Conservation (phyloP, 2,329 filamentous ascomycete genomes). For the Xylaria polymorpha region DNA sequence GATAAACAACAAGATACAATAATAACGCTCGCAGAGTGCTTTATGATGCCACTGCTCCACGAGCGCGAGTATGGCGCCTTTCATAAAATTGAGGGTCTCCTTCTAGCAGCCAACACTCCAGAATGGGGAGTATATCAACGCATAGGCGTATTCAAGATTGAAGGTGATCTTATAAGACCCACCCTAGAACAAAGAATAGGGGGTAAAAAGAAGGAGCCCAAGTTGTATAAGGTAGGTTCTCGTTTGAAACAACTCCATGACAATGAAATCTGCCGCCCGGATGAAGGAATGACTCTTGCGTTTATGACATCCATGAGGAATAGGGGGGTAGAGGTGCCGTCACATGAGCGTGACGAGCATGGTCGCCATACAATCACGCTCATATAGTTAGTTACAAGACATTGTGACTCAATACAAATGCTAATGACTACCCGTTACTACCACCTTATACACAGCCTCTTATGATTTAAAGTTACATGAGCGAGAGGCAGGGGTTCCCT, state of each 20-base stretch:
- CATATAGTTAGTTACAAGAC: not conserved
- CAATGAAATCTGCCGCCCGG: not conserved
- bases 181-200: not conserved
- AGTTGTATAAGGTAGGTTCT: not conserved
- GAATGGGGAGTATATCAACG: conserved; percentile 10
- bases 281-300: not conserved
- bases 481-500: not conserved
- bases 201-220: not conserved
- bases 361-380: not conserved
- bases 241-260: not conserved
- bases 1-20: not conserved
- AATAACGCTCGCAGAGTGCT: not conserved
- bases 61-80: not conserved
- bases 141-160: not conserved
- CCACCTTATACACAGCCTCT: not conserved
- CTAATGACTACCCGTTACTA: not conserved
- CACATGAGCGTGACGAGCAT: not conserved
- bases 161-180: not conserved
- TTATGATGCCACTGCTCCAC: not conserved
- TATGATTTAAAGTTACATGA: not conserved
- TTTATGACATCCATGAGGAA: not conserved
- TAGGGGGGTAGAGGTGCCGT: not conserved
- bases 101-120: not conserved
- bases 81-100: conserved; percentile 3
- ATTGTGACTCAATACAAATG: not conserved